Evolutionary conservation across 2,329 filamentous ascomycete species (phyloP).

Genomic region (Neobulgaria alba): DNA sequence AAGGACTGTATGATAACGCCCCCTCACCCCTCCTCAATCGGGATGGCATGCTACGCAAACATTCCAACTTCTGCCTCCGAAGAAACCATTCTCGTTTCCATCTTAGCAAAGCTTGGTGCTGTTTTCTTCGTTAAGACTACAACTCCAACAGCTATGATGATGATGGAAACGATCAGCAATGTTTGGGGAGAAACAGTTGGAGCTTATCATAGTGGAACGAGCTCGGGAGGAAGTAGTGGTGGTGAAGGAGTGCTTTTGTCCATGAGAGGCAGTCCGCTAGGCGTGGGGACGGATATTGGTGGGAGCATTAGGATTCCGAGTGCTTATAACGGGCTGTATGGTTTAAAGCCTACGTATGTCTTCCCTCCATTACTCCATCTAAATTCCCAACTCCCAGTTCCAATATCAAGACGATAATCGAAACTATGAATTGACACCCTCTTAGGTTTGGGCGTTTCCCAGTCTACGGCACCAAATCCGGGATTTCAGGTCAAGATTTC

Average conservation of each 20-base stretch:
- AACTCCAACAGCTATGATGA: conserved; percentile 34
- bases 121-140: conserved; percentile 35
- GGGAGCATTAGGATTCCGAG: conserved; percentile 33
- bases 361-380: too few relatives aligned
- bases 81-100: conserved; percentile 30
- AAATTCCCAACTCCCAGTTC: too few relatives aligned
- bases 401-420: too few relatives aligned
- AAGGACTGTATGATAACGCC: conserved; percentile 33
- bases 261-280: conserved; percentile 24
- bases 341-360: conserved; percentile 30
- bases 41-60: conserved; percentile 31
- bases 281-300: conserved; percentile 28
- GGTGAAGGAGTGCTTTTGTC: conserved; percentile 25
- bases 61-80: conserved; percentile 20
- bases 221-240: conserved; percentile 23
- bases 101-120: conserved; percentile 33
- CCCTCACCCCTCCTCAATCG: conserved; percentile 29
- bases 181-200: conserved; percentile 33
- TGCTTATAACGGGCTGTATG: conserved; percentile 32
- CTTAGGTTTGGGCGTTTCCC: conserved; percentile 31
- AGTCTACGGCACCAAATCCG: conserved; percentile 29
- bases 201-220: conserved; percentile 24
- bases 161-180: conserved; percentile 35
- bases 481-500: conserved; percentile 32
- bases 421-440: not conserved